Base-by-base conservation (phyloP, 768 basidiomycete genomes). In the Lyophyllum atratum region DNA sequence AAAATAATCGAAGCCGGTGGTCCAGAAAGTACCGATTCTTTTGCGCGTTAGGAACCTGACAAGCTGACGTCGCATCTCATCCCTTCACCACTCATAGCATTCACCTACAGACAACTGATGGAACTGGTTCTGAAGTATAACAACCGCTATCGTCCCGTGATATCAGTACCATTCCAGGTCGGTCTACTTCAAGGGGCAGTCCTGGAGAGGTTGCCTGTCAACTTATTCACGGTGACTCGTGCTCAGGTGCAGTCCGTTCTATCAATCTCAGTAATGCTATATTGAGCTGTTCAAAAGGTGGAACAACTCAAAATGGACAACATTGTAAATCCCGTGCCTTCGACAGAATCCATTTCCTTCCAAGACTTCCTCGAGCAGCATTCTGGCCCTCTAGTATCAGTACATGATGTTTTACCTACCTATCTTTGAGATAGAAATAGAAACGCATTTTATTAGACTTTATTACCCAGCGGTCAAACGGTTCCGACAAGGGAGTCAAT, bases 21-120 rank as follows among this genome's bases (percentile, higher is more conserved):
- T n/a, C 72, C 74, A 28, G 67, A 76, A 65, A 66, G 75, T 75
- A 64, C 25, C 62, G 59, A 28, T 15, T n/a, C n/a, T 21, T 25
- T 12, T 29, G 24, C n/a, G 12, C 52, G 31, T 28, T 21, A 28
- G 21, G n/a, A 9, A 29, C 43, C 22, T 26, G 10, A 26, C 7
- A 11, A 33, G 10, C 29, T 22, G 28, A 15, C n/a, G 12, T 15
- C 24, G 40, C 19, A n/a, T 25, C 12, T 17, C 24, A 26, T 63
- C n/a, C n/a, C n/a, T n/a, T n/a, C n/a, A n/a, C n/a, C n/a, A n/a
- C n/a, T n/a, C n/a, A n/a, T n/a, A 91, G 89, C 87, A 10, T 80
- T 85, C 66, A 86, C 86, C 0, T 91, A 86, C 66, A 75, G 75
- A 42, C 77, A 91, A 63, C 72, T 90, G 24, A 89, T 92, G 83